Evolutionary conservation across 2,329 filamentous ascomycete genomes (phyloP).

Genomic region (Bipolaris gigantea): DNA sequence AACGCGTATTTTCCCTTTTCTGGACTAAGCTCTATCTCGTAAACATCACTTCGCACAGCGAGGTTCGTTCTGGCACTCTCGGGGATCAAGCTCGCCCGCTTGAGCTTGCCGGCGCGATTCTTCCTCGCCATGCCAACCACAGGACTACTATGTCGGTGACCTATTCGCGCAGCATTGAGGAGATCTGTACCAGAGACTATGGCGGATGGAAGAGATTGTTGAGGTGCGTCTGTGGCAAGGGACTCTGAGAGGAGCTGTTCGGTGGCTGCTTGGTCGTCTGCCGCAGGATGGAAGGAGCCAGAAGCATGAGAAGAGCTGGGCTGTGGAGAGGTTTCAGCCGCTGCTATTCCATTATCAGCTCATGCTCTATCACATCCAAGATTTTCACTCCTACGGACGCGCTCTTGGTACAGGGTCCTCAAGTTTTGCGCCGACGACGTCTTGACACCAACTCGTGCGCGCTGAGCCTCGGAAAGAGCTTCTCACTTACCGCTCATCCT

Average conservation of each 20-base stretch:
- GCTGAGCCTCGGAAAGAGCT: background rate
- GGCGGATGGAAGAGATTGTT: conserved; percentile 5
- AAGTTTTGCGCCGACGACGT: background rate
- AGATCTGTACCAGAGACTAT: conserved; percentile 28
- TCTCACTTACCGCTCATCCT: conserved; percentile 5
- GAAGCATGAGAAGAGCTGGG: background rate
- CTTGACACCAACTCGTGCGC: background rate
- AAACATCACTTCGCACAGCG: conserved; percentile 18
- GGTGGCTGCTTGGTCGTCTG: conserved; percentile 23
- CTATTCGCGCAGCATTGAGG: conserved; percentile 36
- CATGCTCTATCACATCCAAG: background rate
- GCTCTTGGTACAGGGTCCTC: background rate
- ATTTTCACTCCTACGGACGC: background rate
- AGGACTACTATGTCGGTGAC: conserved; percentile 9
- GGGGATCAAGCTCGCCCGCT: conserved; percentile 14
- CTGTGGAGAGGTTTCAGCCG: background rate
- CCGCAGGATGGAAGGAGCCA: background rate
- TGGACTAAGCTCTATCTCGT: conserved; percentile 26
- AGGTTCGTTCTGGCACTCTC: conserved; percentile 9
- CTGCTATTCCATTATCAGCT: background rate
- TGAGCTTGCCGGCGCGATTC: conserved; percentile 22
- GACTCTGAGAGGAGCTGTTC: conserved; percentile 31
- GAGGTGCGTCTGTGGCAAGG: conserved; percentile 10
- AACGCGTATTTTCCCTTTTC: conserved; percentile 18
- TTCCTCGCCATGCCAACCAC: conserved; percentile 1